Percentiles rank a stretch among this genome's conserved stretches.
Conservation (phyloP, 768 basidiomycete species). For the Lactifluus hygrophoroides region DNA sequence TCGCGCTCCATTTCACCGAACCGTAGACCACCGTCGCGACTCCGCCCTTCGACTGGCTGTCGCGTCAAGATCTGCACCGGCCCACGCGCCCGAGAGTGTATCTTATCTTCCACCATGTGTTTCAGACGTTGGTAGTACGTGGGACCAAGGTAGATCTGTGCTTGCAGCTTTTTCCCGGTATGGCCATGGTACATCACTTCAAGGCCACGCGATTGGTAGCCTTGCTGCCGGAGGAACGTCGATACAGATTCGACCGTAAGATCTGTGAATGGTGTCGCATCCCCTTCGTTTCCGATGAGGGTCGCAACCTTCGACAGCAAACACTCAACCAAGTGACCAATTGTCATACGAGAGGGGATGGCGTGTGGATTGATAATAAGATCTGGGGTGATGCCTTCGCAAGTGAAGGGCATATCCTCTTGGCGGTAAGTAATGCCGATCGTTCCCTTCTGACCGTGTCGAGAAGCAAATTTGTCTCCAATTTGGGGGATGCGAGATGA, state of each 20-base stretch:
- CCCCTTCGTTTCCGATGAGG: constrained; percentile 92
- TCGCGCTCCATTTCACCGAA: constrained; percentile 99
- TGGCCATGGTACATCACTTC: constrained; percentile 99
- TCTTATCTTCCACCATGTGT: constrained; percentile 99
- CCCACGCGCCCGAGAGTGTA: constrained; percentile 93
- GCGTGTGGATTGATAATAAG: constrained; percentile 99
- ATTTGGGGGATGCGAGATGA: constrained; percentile 96
- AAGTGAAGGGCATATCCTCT: constrained; percentile 99
- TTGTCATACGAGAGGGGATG: constrained; percentile 99
- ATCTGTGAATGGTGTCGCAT: constrained; percentile 97
- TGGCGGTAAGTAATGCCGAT: constrained; percentile 99
- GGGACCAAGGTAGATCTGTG: constrained; percentile 96
- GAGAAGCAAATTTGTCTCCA: constrained; percentile 98
- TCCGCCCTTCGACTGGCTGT: constrained; percentile 97
- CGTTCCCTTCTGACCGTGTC: constrained; percentile 99
- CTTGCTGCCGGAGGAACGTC: constrained; percentile 74
- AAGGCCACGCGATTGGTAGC: constrained; percentile 94
- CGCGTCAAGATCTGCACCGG: constrained; percentile 96
- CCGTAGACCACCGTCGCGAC: constrained; percentile 95
- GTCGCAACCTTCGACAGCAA: constrained; percentile 94
- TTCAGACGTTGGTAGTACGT: constrained; percentile 99
- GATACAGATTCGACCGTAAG: constrained; percentile 98
- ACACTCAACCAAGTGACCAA: constrained; percentile 98
- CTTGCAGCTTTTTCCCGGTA: constrained; percentile 95
- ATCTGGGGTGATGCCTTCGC: constrained; percentile 94